Percentiles rank a stretch among this genome's conserved stretches.
Evolutionary conservation across 164 flowering plant species (phyloP).

Genomic region (Tinospora cordifolia): DNA sequence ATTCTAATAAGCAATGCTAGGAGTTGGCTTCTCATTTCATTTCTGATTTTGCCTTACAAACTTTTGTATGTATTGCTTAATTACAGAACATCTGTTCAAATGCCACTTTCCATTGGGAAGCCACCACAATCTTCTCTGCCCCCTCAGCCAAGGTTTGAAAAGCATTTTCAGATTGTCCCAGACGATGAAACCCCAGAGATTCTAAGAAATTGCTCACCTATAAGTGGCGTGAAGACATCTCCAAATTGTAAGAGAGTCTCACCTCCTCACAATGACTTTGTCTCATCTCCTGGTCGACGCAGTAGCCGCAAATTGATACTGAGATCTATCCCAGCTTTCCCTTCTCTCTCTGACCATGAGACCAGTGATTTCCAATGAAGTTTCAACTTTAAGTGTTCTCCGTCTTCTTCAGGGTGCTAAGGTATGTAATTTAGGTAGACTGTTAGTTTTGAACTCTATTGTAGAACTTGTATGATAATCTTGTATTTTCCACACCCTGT

Average conservation of each 20-base stretch:
- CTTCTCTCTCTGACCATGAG: slow-evolving; percentile 49
- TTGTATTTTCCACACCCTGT: slow-evolving; percentile 9
- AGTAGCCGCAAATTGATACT: slow-evolving; percentile 69
- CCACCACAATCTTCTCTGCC: slow-evolving; percentile 44
- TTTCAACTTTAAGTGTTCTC: slow-evolving; percentile 5
- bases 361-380: slow-evolving; percentile 10
- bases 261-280: slow-evolving; percentile 51
- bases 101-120: slow-evolving; percentile 45
- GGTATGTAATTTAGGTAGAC: slow-evolving; percentile 18
- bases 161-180: slow-evolving; percentile 27
- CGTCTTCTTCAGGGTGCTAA: slow-evolving; percentile 7
- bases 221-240: slow-evolving; percentile 46
- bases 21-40: neutral
- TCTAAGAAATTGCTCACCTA: slow-evolving; percentile 45
- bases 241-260: slow-evolving; percentile 92
- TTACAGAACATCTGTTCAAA: slow-evolving; percentile 39
- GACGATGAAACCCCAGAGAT: slow-evolving; percentile 75
- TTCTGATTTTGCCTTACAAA: neutral
- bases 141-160: slow-evolving; percentile 42
- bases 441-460: slow-evolving; percentile 4
- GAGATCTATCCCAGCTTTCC: slow-evolving; percentile 81
- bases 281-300: slow-evolving; percentile 41
- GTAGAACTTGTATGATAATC: slow-evolving; percentile 20
- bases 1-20: neutral
- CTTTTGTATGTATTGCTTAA: slow-evolving; percentile 1